These are phyloP conservation scores for Ilex paraguariensis DNA, from an alignment of 305 asterid genomes.

Conservation along the genomic window DNA sequence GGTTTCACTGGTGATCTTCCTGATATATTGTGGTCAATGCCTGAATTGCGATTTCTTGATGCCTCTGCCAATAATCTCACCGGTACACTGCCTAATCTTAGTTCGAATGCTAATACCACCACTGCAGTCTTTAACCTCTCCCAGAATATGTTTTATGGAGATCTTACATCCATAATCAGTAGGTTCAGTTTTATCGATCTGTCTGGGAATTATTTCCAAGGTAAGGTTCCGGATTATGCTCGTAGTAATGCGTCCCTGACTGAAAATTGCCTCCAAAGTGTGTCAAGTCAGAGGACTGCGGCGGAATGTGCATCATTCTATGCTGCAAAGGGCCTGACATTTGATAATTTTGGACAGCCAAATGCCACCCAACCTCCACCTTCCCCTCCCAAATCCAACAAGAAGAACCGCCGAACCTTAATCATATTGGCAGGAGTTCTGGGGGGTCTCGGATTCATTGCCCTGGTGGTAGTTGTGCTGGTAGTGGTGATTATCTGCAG, in stretches of 20 bases:
- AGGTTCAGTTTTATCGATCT: constrained; percentile 54
- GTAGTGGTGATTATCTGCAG: constrained; percentile 43
- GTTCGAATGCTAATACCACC: constrained; percentile 28
- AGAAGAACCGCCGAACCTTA: constrained; percentile 31
- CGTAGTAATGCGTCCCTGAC: constrained; percentile 30
- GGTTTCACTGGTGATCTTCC: constrained; percentile 31
- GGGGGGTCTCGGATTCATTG: constrained; percentile 57
- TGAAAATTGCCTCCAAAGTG: constrained; percentile 62
- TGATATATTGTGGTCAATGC: constrained; percentile 32
- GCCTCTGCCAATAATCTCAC: constrained; percentile 43
- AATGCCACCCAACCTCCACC: constrained; percentile 34
- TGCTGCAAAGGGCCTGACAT: constrained; percentile 50
- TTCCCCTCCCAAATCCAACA: constrained; percentile 23
- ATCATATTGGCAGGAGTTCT: constrained; percentile 69
- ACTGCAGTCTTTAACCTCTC: constrained; percentile 52
- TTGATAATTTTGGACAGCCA: constrained; percentile 74
- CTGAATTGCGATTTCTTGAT: constrained; percentile 35
- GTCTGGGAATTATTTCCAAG: constrained; percentile 72
- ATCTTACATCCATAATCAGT: constrained; percentile 39
- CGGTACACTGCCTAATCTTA: constrained; percentile 47
- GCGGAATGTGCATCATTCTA: constrained; percentile 66
- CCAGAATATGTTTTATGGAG: constrained; percentile 60
- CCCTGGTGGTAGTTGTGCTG: constrained; percentile 31
- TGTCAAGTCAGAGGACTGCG: constrained; percentile 48
- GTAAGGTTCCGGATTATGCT: constrained; percentile 54